A percentile compares a stretch with the other conserved stretches of the same genome.
Conservation (phyloP, 2,329 filamentous ascomycete genomes). For the Arthrobotrys megalospora region DNA sequence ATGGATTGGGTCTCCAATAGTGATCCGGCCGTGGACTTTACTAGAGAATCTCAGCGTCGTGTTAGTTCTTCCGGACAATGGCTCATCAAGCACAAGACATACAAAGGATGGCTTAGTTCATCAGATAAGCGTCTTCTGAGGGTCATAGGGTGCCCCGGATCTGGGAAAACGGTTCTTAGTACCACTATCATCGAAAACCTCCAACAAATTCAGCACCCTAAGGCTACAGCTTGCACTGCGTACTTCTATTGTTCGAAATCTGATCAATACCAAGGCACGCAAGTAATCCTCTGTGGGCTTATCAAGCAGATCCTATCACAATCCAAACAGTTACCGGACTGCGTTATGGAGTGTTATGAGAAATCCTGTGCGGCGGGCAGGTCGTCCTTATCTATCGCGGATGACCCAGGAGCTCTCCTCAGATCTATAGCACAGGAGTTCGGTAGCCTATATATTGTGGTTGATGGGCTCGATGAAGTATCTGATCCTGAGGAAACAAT, state of each 20-base stretch:
- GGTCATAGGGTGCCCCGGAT: constrained; percentile 36
- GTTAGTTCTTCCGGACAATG: constrained; percentile 28
- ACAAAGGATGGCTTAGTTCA: constrained; percentile 17
- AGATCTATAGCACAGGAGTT: constrained; percentile 13
- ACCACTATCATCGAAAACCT: constrained; percentile 38
- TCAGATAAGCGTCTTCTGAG: constrained; percentile 20
- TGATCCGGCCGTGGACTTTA: constrained; percentile 20
- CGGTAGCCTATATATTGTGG: constrained; percentile 37
- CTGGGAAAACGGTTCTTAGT: constrained; percentile 48
- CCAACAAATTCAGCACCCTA: neutral
- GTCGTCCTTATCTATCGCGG: constrained; percentile 4
- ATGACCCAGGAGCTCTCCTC: constrained; percentile 29
- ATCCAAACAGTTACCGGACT: constrained; percentile 5
- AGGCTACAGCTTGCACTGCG: neutral
- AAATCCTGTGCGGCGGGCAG: constrained; percentile 12
- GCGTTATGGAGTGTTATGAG: constrained; percentile 37
- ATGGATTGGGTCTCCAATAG: constrained; percentile 40
- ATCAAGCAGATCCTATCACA: constrained; percentile 38
- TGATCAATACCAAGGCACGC: constrained; percentile 14
- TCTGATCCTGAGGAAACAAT: constrained; percentile 18
- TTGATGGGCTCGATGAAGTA: constrained; percentile 51
- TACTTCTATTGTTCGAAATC: constrained; percentile 51
- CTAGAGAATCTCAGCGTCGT: constrained; percentile 19
- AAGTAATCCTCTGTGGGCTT: constrained; percentile 27
- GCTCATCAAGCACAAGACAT: constrained; percentile 18